phyloP scores from a whole-genome alignment of 2,329 filamentous ascomycete species.

The Aureobasidium sp. region DNA sequence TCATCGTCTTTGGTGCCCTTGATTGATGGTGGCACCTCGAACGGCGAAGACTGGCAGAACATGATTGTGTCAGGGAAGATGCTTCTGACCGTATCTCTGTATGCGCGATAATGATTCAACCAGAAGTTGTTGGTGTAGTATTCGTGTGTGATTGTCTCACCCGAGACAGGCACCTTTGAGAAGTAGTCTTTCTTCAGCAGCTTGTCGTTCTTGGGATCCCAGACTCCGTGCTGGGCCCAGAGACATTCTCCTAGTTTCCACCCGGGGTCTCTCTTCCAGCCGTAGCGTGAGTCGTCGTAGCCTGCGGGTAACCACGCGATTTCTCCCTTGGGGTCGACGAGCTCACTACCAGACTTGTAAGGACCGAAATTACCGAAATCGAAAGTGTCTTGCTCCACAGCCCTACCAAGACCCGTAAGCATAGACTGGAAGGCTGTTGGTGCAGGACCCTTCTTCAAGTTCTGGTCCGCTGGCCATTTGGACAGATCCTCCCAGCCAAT shows the following conservation, averaged over 20 bases:
- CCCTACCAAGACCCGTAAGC: constrained; percentile 79
- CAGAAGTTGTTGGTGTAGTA: constrained; percentile 89
- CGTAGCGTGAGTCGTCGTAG: constrained; percentile 80
- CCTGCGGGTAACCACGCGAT: constrained; percentile 74
- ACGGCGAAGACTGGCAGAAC: constrained; percentile 82
- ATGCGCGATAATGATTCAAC: constrained; percentile 73
- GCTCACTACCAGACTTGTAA: constrained; percentile 72
- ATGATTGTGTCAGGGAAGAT: constrained; percentile 76
- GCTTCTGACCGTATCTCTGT: constrained; percentile 63
- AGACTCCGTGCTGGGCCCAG: constrained; percentile 95
- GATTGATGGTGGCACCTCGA: constrained; percentile 82
- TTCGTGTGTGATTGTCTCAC: constrained; percentile 67
- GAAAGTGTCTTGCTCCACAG: constrained; percentile 85
- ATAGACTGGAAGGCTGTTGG: constrained; percentile 94
- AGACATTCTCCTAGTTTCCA: constrained; percentile 94
- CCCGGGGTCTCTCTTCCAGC: constrained; percentile 75
- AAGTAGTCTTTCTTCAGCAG: constrained; percentile 85
- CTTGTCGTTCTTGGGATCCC: constrained; percentile 72
- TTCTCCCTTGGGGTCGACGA: constrained; percentile 83
- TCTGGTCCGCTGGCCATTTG: constrained; percentile 75
- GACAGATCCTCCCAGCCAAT: constrained; percentile 76
- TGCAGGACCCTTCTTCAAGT: constrained; percentile 83
- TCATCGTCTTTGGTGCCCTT: constrained; percentile 87
- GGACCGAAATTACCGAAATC: constrained; percentile 90
- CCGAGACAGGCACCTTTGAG: constrained; percentile 64